These are phyloP conservation scores for Camillea tinctor DNA, from an alignment of 2,329 filamentous ascomycete genomes.

Conservation along the genomic window DNA sequence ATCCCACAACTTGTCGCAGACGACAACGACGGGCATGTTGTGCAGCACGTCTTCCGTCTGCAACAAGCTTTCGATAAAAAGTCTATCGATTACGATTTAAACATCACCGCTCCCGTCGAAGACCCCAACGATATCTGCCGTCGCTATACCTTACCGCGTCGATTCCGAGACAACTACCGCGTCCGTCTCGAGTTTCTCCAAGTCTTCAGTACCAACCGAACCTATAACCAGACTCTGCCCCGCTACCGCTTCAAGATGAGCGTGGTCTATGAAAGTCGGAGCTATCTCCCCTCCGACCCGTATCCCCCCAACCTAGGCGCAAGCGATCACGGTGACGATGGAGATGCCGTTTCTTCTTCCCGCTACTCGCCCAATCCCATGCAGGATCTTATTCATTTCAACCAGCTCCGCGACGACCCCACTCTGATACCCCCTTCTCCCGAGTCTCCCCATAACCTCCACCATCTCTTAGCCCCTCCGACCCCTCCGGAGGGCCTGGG, in stretches of 20 bases:
- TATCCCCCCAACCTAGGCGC: slow-evolving; percentile 47
- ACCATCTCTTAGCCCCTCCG: slow-evolving; percentile 12
- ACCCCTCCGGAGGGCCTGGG: slow-evolving; percentile 12
- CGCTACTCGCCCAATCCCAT: slow-evolving; percentile 35
- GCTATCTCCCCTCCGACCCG: slow-evolving; percentile 47
- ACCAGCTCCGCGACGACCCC: slow-evolving; percentile 33
- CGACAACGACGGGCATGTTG: slow-evolving; percentile 12
- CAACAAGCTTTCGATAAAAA: slow-evolving; percentile 15
- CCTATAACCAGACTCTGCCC: slow-evolving; percentile 24
- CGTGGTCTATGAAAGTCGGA: slow-evolving; percentile 51
- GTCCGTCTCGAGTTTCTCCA: slow-evolving; percentile 44
- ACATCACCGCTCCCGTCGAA: slow-evolving; percentile 5
- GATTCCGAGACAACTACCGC: slow-evolving; percentile 30
- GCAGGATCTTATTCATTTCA: slow-evolving; percentile 45
- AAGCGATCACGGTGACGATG: slow-evolving; percentile 27
- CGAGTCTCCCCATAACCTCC: slow-evolving; percentile 11
- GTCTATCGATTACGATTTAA: slow-evolving; percentile 14
- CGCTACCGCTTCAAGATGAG: slow-evolving; percentile 41
- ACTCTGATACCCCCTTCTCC: slow-evolving; percentile 19
- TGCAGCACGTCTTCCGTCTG: slow-evolving; percentile 16
- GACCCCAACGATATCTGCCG: slow-evolving; percentile 18
- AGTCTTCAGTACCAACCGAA: slow-evolving; percentile 23
- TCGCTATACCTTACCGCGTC: slow-evolving; percentile 22
- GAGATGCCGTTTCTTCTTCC: background rate
- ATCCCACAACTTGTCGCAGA: slow-evolving; percentile 11